Base-by-base conservation (phyloP, 1,284 basidiomycete genomes). In the Ustilago lituana region DNA sequence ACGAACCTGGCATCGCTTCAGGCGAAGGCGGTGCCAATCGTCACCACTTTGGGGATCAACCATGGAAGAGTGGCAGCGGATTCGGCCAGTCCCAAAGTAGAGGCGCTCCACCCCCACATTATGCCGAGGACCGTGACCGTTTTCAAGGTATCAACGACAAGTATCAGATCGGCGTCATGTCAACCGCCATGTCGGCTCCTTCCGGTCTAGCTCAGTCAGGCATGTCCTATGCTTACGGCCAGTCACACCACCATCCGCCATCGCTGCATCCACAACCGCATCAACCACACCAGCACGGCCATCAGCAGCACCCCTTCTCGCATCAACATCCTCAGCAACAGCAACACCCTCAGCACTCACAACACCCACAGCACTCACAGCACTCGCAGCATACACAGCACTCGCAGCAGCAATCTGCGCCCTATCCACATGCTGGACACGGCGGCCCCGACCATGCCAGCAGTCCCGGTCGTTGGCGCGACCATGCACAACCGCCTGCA, bases 401-500 rank as follows among this genome's bases (percentile, higher is more conserved):
- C 17, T 33, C 38, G 17, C 46, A 39, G 24, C 50, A 38, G 23
- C 31, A 22, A 6, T 31, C 43, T 9, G 32, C 46, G 10, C 36
- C 32, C 6, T 50, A 59, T 47, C 23, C 46, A 6, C 62, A 65
- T 15, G 41, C 19, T 20, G 56, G 66, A 46, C 66, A 60, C 35
- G 40, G n/a, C n/a, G n/a, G 29, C 44, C 17, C 47, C 4, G 66
- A 69, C 19, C 55, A 47, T 40, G 35, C 54, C 1, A 69, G 66
- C 35, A n/a, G n/a, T n/a, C 66, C 66, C 11, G 56, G 56, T 12
- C 46, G 60, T n/a, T 69, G 66, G 66, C 66, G 66, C 14, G 60
- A 69, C 3, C 66, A 56, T 26, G 37, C 60, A 6, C 29, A 44
- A 9, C 39, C 44, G 2, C 52, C 56, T 17, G 46, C 47, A 26